A percentile compares a stretch with the other conserved stretches of the same genome.
Evolutionary conservation across 345 rosid genomes (phyloP).

Genomic region (Excoecaria cochinchinensis): DNA sequence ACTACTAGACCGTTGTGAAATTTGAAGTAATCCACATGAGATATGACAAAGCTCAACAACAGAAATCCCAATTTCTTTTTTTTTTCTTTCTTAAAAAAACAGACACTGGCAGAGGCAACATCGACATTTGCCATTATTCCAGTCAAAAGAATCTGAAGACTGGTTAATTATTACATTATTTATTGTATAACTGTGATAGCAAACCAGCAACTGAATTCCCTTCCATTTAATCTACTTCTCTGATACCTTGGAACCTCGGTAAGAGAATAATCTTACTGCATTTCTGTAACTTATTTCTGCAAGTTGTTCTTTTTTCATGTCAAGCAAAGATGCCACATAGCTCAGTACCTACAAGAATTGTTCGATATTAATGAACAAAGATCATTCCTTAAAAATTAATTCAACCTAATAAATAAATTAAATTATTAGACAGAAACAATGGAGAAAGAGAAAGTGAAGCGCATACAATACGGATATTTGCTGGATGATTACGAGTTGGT

Average conservation of each 20-base stretch:
- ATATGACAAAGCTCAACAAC: too few species aligned
- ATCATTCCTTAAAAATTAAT: too few species aligned
- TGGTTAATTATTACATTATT: too few species aligned
- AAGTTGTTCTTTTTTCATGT: conserved; percentile 59
- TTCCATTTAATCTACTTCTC: not conserved
- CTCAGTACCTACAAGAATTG: conserved; percentile 49
- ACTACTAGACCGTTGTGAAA: too few species aligned
- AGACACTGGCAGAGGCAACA: too few species aligned
- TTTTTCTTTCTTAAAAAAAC: too few species aligned
- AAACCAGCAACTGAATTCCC: not conserved
- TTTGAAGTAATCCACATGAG: too few species aligned
- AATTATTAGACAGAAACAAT: not conserved
- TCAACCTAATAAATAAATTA: not conserved
- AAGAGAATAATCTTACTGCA: conserved; percentile 62
- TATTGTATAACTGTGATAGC: too few species aligned
- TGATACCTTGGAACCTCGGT: conserved; percentile 37
- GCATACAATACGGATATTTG: conserved; percentile 68
- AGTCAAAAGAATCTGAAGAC: too few species aligned
- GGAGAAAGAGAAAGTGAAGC: not conserved
- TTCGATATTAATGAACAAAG: not conserved
- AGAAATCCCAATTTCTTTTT: too few species aligned
- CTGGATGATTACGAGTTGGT: conserved; percentile 80
- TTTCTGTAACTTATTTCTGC: conserved; percentile 62
- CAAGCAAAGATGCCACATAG: conserved; percentile 65
- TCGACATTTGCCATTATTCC: too few species aligned